Base-by-base conservation (phyloP, 2,329 filamentous ascomycete genomes). In the Paramyrothecium roridum region DNA sequence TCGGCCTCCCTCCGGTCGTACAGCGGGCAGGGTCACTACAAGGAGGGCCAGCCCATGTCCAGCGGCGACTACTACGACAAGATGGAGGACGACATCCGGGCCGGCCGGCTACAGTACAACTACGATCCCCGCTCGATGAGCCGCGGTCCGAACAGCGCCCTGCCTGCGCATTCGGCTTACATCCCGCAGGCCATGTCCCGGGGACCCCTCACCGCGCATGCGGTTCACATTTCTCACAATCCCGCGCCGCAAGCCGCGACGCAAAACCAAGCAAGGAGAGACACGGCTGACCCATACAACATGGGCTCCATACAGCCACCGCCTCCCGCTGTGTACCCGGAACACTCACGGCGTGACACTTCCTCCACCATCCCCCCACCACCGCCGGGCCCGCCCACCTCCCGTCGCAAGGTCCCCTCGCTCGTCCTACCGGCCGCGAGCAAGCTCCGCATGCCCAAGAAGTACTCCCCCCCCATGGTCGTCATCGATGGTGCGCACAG, bases 141-240 rank as follows among this genome's bases (percentile, higher is more conserved):
- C 11, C 59, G 61, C 11, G 65, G 60, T 2, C 63, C 64, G 3
- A 53, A 52, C 16, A 70, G 60, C 48, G 70, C 71, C 1, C 67
- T 81, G 46, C 79, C 79, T 0, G 69, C 77, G 0, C 80, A 82
- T 56, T 76, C 74, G 1, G 80, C 80, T 0, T 82, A 82, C 51
- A 71, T 80, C 20, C 75, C 76, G 1, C 68, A 67, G 4, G 65
- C 70, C 8, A 49, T 61, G 43, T 53, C 56, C n/a, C 53, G 52
- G 1, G 48, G 48, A n/a, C 20, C 48, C 50, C 30, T 58, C 56
- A 16, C 19, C 21, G 30, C 21, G 37, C 21, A 45, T 52, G 37
- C 37, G 4, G 37, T 43, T 17, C 13, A 16, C 26, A 12, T 19
- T 30, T n/a, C 54, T 22, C 43, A 48, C 53, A 59, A 59, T 30